These are phyloP conservation scores for Tuctoria greenei DNA, from an alignment of 176 grass and related monocot species.

Conservation along the genomic window DNA sequence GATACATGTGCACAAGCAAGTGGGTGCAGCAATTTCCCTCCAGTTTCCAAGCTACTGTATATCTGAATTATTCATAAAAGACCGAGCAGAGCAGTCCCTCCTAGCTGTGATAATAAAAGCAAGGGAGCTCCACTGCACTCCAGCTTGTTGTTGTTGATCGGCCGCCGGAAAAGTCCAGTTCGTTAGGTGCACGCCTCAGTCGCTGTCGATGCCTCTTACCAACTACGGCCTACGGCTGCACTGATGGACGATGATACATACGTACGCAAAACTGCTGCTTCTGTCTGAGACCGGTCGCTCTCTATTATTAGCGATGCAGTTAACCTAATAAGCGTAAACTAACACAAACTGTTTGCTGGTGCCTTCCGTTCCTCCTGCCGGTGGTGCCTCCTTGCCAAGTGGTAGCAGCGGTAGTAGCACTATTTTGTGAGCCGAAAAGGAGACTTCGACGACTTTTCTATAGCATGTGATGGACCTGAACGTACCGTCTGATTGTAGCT, in stretches of 20 bases:
- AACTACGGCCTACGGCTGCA: constrained; percentile 9
- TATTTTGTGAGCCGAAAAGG: background rate
- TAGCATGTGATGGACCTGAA: background rate
- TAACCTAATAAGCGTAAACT: constrained; percentile 1
- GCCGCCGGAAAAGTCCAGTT: background rate
- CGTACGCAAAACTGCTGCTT: background rate
- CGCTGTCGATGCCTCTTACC: background rate
- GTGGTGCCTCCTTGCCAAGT: background rate
- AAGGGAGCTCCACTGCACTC: background rate
- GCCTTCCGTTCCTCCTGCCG: background rate
- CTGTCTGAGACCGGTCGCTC: background rate
- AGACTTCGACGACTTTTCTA: background rate
- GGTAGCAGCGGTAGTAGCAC: background rate
- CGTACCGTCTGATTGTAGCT: background rate
- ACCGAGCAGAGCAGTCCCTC: background rate
- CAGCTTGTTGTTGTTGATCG: background rate
- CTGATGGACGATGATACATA: background rate
- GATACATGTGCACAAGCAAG: constrained; percentile 19
- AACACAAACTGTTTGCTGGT: background rate
- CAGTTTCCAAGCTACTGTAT: too few species aligned
- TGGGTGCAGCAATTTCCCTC: too few species aligned
- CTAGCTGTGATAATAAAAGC: constrained; percentile 13
- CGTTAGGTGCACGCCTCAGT: constrained; percentile 21
- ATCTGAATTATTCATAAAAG: background rate
- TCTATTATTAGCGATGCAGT: constrained; percentile 1